Conservation (phyloP, 75 land plant genomes). For the Cryptomeria japonica region DNA sequence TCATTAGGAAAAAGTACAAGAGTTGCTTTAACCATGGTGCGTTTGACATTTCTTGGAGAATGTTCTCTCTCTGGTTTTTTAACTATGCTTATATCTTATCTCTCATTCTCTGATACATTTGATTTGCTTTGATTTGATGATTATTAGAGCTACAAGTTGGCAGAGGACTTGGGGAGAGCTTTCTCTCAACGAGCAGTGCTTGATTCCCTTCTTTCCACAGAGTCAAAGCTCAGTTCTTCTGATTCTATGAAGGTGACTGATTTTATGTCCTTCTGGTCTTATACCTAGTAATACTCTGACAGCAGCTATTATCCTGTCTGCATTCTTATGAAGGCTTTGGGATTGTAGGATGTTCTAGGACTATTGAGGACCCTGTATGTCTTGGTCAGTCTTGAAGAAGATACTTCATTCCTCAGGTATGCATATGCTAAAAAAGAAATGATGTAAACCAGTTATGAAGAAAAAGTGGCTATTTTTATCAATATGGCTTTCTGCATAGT, state of each 20-base stretch:
- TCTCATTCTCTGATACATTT: background rate
- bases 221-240: conserved; percentile 32
- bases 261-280: background rate
- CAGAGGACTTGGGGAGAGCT: conserved; percentile 85
- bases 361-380: conserved; percentile 75
- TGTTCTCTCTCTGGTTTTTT: background rate
- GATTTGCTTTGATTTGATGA: background rate
- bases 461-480: background rate
- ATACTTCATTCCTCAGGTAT: conserved; percentile 77
- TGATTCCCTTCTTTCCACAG: conserved; percentile 56
- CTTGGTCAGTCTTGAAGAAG: conserved; percentile 67
- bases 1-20: conserved; percentile 59
- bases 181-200: conserved; percentile 70
- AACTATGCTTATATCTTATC: background rate
- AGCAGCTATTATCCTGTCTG: background rate
- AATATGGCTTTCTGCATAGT: background rate
- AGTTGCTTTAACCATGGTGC: conserved; percentile 50
- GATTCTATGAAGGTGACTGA: conserved; percentile 64
- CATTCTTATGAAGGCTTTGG: background rate
- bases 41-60: background rate
- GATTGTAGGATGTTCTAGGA: conserved; percentile 65
- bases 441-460: background rate
- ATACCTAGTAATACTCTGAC: background rate
- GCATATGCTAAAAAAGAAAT: background rate
- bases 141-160: conserved; percentile 78